Base-by-base conservation (phyloP, 2,329 filamentous ascomycete species). In the Coniochaeta hoffmannii region DNA sequence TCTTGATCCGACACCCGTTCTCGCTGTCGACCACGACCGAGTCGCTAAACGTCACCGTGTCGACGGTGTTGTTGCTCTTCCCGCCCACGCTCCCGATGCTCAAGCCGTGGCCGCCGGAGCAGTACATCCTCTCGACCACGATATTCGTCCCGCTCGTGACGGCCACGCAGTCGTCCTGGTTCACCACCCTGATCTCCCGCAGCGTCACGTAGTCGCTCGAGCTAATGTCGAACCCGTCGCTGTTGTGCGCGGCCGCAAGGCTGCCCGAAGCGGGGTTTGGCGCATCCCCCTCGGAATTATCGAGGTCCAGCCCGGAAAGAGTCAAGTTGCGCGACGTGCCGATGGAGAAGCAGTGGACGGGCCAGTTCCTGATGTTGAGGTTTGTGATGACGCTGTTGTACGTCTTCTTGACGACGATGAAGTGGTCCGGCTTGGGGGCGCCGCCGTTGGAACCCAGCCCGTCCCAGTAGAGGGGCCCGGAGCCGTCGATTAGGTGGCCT, bases 141-240 rank as follows among this genome's bases (percentile, higher is more conserved):
- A 79, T 78, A 62, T 76, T 68, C 28, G 67, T 72, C 1, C 76
- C 77, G 2, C 77, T 81, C 70, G 82, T 85, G 58, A 81, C 64
- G 26, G 81, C 80, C 8, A 85, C 71, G 60, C 81, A 85, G 63
- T 85, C 81, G 57, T 85, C 81, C 68, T 85, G 81, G 71, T 84
- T 85, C 64, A 80, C 75, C 55, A 85, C 73, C 32, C 70, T 73
- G 38, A 79, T 78, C 35, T 75, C 76, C 17, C 70, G 71, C 58
- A 85, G 83, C 56, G 70, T 74, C 24, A 84, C 71, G 38, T 72
- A 72, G 22, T 64, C 71, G 34, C 74, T 80, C 34, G 65, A 70
- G 52, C 78, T 76, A 51, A 85, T 73, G 56, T 84, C 80, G 60
- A 84, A 85, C 1, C 74, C 81, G 62, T 84, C 81, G 0, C 80